phyloP scores from a whole-genome alignment of 2,329 filamentous ascomycete species.

The Microsporum ferrugineum region DNA sequence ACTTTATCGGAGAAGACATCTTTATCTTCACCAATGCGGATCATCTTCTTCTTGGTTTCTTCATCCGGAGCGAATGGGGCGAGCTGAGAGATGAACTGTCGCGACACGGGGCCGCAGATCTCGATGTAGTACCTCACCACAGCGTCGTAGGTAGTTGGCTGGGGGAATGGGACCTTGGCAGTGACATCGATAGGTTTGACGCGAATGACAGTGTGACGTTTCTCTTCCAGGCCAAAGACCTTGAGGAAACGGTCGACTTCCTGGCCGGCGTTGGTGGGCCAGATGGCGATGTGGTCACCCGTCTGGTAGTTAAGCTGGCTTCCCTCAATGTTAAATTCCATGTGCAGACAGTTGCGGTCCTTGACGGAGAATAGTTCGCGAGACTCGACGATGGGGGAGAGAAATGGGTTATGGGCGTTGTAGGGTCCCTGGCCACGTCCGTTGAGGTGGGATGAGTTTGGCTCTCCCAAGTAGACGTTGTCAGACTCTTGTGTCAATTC shows the following conservation, averaged over 20 bases:
- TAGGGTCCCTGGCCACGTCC: slow-evolving; percentile 74
- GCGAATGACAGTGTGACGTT: slow-evolving; percentile 69
- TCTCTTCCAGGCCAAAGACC: slow-evolving; percentile 61
- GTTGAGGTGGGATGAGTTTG: slow-evolving; percentile 90
- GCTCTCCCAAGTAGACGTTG: slow-evolving; percentile 87
- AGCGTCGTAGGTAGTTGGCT: slow-evolving; percentile 90
- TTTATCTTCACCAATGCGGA: slow-evolving; percentile 80
- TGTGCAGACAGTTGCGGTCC: slow-evolving; percentile 87
- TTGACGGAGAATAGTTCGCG: slow-evolving; percentile 78
- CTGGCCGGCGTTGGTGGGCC: slow-evolving; percentile 87
- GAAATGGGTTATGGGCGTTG: slow-evolving; percentile 94
- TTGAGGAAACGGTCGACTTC: slow-evolving; percentile 85
- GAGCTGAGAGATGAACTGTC: slow-evolving; percentile 81
- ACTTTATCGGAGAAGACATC: slow-evolving; percentile 89
- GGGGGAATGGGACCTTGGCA: slow-evolving; percentile 94
- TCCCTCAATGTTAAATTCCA: slow-evolving; percentile 83
- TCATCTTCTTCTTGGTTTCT: slow-evolving; percentile 72
- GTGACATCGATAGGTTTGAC: slow-evolving; percentile 90
- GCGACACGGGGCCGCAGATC: slow-evolving; percentile 86
- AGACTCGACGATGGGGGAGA: slow-evolving; percentile 87
- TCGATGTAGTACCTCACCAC: slow-evolving; percentile 93
- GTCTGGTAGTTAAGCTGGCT: slow-evolving; percentile 91
- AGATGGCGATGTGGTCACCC: slow-evolving; percentile 91
- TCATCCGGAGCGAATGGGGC: slow-evolving; percentile 85
- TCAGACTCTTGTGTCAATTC: slow-evolving; percentile 61